phyloP scores from a whole-genome alignment of 2,329 filamentous ascomycete genomes.

The Phialemoniopsis sp. region DNA sequence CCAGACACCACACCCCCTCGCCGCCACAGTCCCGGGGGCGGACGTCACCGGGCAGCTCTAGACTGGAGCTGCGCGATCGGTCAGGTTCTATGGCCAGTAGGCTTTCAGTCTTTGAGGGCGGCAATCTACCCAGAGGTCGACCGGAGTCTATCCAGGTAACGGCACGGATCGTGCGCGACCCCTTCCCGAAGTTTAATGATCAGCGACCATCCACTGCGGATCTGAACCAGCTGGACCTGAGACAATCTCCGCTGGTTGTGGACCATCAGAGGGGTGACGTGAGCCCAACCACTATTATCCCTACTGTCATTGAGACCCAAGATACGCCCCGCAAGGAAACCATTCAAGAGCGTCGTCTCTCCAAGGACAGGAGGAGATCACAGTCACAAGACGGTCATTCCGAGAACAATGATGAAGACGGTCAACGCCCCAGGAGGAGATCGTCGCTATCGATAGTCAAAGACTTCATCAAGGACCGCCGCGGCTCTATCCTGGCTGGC shows the following conservation, averaged over 20 bases:
- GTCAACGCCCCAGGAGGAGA: conserved; percentile 32
- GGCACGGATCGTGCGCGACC: conserved; percentile 73
- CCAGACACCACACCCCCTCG: conserved; percentile 26
- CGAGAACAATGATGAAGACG: conserved; percentile 22
- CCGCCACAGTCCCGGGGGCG: conserved; percentile 34
- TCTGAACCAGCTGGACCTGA: conserved; percentile 45
- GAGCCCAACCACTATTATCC: background rate
- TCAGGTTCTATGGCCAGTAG: conserved; percentile 52
- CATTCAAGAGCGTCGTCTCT: conserved; percentile 43
- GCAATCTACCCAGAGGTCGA: conserved; percentile 36
- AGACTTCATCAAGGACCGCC: conserved; percentile 57
- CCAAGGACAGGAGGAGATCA: conserved; percentile 31
- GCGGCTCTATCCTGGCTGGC: conserved; percentile 39
- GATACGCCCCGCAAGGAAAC: conserved; percentile 33
- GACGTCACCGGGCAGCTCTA: conserved; percentile 38
- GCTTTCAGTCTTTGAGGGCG: conserved; percentile 50
- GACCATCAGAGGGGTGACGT: conserved; percentile 43
- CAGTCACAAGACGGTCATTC: conserved; percentile 25
- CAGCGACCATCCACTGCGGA: conserved; percentile 35
- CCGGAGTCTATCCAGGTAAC: conserved; percentile 85
- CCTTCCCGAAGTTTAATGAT: conserved; percentile 34
- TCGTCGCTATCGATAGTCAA: conserved; percentile 58
- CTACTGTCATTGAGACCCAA: background rate
- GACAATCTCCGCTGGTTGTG: conserved; percentile 55
- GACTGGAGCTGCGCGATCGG: conserved; percentile 33